Conservation (phyloP, 1,284 basidiomycete genomes). For the Peniophora sp. region DNA sequence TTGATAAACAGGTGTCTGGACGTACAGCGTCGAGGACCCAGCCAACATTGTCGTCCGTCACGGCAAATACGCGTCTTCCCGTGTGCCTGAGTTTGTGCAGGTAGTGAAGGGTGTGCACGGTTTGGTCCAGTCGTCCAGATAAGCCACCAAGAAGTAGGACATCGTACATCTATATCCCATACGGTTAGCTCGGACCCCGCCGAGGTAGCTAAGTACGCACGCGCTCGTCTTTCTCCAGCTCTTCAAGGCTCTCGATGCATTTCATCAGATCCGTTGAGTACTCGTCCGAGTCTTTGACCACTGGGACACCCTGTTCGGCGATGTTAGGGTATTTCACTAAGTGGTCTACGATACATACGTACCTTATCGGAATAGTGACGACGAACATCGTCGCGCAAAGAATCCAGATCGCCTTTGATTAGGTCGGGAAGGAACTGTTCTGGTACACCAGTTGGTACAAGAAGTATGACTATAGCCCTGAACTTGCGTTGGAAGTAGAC, state of each 20-base stretch:
- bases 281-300: conserved; percentile 68
- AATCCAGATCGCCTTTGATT: conserved; percentile 93
- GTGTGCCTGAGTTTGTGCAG: conserved; percentile 73
- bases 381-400: conserved; percentile 69
- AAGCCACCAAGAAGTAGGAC: conserved; percentile 85
- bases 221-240: conserved; percentile 35
- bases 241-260: conserved; percentile 64
- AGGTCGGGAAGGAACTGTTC: conserved; percentile 63
- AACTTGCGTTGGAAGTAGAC: conserved; percentile 6
- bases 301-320: conserved; percentile 51
- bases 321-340: neutral
- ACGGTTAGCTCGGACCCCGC: neutral
- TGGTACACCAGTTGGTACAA: conserved; percentile 24
- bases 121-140: conserved; percentile 90
- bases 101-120: conserved; percentile 82
- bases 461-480: neutral
- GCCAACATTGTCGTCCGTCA: conserved; percentile 83
- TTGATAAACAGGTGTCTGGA: conserved; percentile 6
- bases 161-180: conserved; percentile 38
- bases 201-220: conserved; percentile 18
- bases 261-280: conserved; percentile 95
- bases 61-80: conserved; percentile 59
- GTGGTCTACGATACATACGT: neutral
- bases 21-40: conserved; percentile 81
- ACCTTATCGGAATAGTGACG: conserved; percentile 62